Percentiles rank a stretch among this genome's conserved stretches.
These are phyloP conservation scores for Fusarium succisae DNA, from an alignment of 2,329 filamentous ascomycete genomes.

Conservation along the genomic window DNA sequence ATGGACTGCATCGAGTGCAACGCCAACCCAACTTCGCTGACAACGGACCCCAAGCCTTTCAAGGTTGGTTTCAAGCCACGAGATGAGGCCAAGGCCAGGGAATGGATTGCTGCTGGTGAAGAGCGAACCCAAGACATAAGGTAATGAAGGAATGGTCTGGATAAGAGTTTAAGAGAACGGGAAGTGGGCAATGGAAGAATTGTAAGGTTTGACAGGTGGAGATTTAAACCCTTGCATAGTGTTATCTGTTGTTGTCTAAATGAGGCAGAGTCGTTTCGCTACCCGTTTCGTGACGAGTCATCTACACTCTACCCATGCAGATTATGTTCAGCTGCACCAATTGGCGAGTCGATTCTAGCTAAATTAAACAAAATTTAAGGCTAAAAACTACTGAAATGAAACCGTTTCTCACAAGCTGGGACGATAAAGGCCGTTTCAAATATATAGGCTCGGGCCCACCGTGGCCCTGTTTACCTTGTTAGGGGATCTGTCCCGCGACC, in stretches of 20 bases:
- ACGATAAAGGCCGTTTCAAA: conserved; percentile 4
- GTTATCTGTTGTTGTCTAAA: conserved; percentile 5
- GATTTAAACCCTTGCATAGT: neutral
- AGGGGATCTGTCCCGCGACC: conserved; percentile 12
- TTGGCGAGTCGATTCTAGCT: neutral
- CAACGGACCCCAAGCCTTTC: conserved; percentile 70
- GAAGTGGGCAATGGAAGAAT: conserved; percentile 14
- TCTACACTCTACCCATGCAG: neutral
- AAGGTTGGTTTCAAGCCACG: conserved; percentile 57
- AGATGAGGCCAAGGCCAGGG: conserved; percentile 54
- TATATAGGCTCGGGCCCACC: conserved; percentile 3
- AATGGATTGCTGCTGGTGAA: conserved; percentile 64
- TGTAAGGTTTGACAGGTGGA: conserved; percentile 14
- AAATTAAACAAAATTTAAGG: neutral
- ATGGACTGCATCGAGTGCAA: conserved; percentile 68
- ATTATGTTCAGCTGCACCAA: neutral
- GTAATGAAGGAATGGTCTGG: neutral
- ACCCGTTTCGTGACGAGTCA: conserved; percentile 11
- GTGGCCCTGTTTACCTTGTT: conserved; percentile 21
- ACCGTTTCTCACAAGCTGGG: conserved; percentile 4
- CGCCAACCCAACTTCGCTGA: conserved; percentile 64
- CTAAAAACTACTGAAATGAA: neutral
- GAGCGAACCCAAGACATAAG: conserved; percentile 57
- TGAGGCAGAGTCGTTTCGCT: conserved; percentile 20
- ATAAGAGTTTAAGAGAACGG: conserved; percentile 10